Conservation (phyloP, 495 filamentous ascomycete species). For the Clavariopsis aquatica region DNA sequence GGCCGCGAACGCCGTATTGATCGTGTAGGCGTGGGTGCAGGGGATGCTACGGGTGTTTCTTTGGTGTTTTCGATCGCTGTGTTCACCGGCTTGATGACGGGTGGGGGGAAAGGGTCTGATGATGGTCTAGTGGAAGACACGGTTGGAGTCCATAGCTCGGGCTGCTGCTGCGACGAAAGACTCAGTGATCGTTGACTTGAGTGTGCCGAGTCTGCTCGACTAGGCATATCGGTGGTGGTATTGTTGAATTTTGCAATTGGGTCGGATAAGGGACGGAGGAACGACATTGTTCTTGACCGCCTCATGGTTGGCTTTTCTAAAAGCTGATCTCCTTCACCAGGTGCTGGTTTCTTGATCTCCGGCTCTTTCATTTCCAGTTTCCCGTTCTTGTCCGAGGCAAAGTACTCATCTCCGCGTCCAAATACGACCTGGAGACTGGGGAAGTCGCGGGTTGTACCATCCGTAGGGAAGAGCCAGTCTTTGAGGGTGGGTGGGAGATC, state of each 20-base stretch:
- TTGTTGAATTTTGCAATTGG: conserved; percentile 1
- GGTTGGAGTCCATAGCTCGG: background rate
- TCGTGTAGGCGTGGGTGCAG: background rate
- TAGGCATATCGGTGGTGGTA: background rate
- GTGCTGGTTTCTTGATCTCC: conserved; percentile 21
- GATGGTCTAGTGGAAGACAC: background rate
- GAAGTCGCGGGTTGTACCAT: conserved; percentile 46
- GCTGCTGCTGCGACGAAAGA: background rate
- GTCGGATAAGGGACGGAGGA: conserved; percentile 22
- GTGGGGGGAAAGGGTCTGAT: background rate
- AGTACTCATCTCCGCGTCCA: conserved; percentile 49
- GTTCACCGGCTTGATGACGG: background rate
- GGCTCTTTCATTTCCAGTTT: conserved; percentile 39
- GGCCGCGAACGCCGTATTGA: conserved; percentile 7
- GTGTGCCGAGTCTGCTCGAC: background rate
- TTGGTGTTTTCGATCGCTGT: background rate
- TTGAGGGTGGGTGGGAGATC: conserved; percentile 45
- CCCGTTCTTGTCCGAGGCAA: conserved; percentile 48
- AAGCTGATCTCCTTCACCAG: conserved; percentile 7
- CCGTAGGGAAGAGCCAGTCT: conserved; percentile 47
- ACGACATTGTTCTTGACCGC: conserved; percentile 23
- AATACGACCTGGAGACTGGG: conserved; percentile 48
- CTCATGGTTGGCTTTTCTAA: conserved; percentile 24
- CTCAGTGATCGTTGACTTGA: background rate
- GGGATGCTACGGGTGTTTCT: background rate